phyloP scores from a whole-genome alignment of 176 grass and related monocot genomes.

The Triticum timopheevii region DNA sequence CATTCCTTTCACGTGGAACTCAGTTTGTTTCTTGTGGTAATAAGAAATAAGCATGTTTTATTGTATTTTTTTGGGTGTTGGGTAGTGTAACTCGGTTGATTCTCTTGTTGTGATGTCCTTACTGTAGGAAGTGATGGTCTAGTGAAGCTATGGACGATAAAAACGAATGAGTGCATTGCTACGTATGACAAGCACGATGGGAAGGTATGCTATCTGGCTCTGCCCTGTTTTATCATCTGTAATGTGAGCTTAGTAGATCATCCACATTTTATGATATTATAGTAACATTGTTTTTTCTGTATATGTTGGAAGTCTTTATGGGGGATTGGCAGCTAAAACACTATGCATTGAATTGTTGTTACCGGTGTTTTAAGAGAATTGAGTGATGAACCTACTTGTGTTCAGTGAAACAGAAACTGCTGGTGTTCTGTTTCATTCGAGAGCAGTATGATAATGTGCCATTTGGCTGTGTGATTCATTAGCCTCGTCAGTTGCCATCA shows the following conservation, averaged over 20 bases:
- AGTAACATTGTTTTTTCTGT: slow-evolving; percentile 1
- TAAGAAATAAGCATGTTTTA: slow-evolving; percentile 14
- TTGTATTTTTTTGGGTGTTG: neutral
- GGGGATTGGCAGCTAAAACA: neutral
- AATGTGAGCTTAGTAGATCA: neutral
- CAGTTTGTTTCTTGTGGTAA: slow-evolving; percentile 92
- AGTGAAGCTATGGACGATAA: slow-evolving; percentile 92
- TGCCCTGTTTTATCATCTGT: slow-evolving; percentile 6
- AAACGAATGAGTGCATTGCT: slow-evolving; percentile 87
- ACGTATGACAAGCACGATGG: slow-evolving; percentile 97
- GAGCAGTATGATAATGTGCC: neutral
- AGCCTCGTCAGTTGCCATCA: neutral
- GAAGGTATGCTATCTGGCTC: slow-evolving; percentile 54
- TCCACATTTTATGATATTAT: neutral
- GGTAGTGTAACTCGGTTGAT: neutral
- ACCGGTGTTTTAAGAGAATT: neutral
- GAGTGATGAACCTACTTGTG: neutral
- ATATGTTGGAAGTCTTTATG: neutral
- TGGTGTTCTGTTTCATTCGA: neutral
- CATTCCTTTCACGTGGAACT: slow-evolving; percentile 80
- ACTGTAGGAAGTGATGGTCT: slow-evolving; percentile 90
- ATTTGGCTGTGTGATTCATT: neutral
- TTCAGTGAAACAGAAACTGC: neutral
- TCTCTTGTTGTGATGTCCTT: slow-evolving; percentile 35
- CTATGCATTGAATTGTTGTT: neutral